Evolutionary conservation across 1,284 basidiomycete genomes (phyloP).

Genomic region (Vanrija sp.): DNA sequence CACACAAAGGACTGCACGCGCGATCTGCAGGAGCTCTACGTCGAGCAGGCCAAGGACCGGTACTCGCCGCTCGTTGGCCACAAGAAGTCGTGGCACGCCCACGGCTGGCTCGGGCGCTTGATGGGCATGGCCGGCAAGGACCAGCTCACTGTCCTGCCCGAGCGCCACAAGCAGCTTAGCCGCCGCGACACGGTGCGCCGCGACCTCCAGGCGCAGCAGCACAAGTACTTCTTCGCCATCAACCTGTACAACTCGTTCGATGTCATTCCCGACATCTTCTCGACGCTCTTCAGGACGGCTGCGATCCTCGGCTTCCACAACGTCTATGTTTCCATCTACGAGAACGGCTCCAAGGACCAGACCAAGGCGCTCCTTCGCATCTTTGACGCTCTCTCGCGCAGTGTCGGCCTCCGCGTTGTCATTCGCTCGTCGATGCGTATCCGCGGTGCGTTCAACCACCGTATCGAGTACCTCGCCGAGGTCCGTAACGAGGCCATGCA

Average conservation of each 20-base stretch:
- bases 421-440: constrained; percentile 87
- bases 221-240: constrained; percentile 98
- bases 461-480: constrained; percentile 96
- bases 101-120: constrained; percentile 58
- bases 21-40: constrained; percentile 73
- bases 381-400: constrained; percentile 81
- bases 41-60: constrained; percentile 74
- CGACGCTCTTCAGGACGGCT: constrained; percentile 87
- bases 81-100: constrained; percentile 55
- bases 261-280: constrained; percentile 90
- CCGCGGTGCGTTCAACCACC: constrained; percentile 92
- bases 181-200: constrained; percentile 51
- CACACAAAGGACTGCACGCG: constrained; percentile 87
- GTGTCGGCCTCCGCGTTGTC: constrained; percentile 81
- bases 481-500: constrained; percentile 92
- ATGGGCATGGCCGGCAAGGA: constrained; percentile 33
- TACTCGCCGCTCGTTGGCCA: constrained; percentile 78
- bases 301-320: constrained; percentile 90
- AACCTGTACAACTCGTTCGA: constrained; percentile 98
- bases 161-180: constrained; percentile 41
- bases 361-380: constrained; percentile 90
- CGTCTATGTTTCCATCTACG: constrained; percentile 93
- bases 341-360: constrained; percentile 93
- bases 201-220: constrained; percentile 54
- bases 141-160: constrained; percentile 17